Base-by-base conservation (phyloP, 768 basidiomycete species). In the Termitomyces sp. region DNA sequence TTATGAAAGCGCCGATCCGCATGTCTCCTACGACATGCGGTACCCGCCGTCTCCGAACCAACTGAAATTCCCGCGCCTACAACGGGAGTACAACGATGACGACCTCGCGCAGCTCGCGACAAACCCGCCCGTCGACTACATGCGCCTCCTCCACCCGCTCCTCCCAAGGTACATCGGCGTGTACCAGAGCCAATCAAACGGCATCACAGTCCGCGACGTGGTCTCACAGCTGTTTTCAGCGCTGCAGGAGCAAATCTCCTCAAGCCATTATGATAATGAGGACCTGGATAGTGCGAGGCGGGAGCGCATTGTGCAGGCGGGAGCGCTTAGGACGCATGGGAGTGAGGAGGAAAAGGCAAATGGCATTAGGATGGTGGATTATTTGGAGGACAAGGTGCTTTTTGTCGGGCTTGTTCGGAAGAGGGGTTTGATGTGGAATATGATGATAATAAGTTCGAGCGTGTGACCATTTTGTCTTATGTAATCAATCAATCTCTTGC, bases 291-390 rank as follows among this genome's bases (percentile, higher is more conserved):
- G 75, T 28, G 71, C 69, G 0, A 77, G 82, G 23, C 71, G 83
- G 43, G 72, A 73, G 18, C 64, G 66, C 61, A 76, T 89, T 50
- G 23, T 2, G 23, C 23, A 2, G 23, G 23, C 23, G 23, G 1
- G 2, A 77, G 74, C 74, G 1, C 62, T 59, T 12, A 74, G 87
- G 20, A 80, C 79, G 58, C 64, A 63, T 7, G 72, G 70, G 8
- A 57, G 70, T 35, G 63, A 62, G 36, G 75, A 75, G 57, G 66
- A 73, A 49, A 60, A 66, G 49, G 65, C 65, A 49, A 58, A 61
- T n/a, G 87, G 87, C 1, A 77, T 88, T 23, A 73, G 75, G 57
- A 76, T 77, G 54, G 78, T 89, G 4, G 87, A 88, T 71, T 89
- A 79, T 63, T 70, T 89, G 71, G 82, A 81, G 14, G 77, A 75